A percentile compares a stretch with the other conserved stretches of the same genome.
phyloP scores from a whole-genome alignment of 805 yeast species.

The Wickerhamomyces bovis region DNA sequence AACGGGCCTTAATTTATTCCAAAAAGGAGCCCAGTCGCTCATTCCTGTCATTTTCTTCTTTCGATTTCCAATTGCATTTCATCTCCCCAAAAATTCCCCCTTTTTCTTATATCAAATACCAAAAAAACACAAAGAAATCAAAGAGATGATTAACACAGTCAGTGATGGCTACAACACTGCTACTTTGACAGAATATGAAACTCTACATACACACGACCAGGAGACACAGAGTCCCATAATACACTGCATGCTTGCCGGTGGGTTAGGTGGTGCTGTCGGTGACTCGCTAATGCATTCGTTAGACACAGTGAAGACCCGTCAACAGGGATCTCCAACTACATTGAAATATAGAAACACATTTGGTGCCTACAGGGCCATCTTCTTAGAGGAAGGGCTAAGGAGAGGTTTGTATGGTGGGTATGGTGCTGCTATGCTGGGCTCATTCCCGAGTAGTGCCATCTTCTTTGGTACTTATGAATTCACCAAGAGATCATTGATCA shows the following conservation, averaged over 20 bases:
- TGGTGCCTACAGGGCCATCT: slow-evolving; percentile 70
- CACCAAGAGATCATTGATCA: slow-evolving; percentile 64
- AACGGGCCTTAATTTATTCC: too few relatives aligned
- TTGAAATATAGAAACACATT: slow-evolving; percentile 68
- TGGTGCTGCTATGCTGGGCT: slow-evolving; percentile 85
- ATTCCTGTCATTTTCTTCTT: too few relatives aligned
- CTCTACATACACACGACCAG: neutral
- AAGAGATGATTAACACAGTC: neutral
- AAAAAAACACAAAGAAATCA: neutral
- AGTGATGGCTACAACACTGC: neutral
- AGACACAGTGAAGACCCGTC: slow-evolving; percentile 95
- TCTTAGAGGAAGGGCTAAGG: slow-evolving; percentile 75
- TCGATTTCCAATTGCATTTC: too few relatives aligned
- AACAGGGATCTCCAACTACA: slow-evolving; percentile 81
- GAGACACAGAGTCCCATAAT: slow-evolving; percentile 34
- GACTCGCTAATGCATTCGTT: slow-evolving; percentile 92
- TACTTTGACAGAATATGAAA: neutral
- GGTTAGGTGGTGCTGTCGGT: slow-evolving; percentile 90
- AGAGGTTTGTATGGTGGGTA: slow-evolving; percentile 92
- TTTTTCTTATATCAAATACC: too few relatives aligned
- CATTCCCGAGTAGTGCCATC: slow-evolving; percentile 90
- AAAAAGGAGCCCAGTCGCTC: too few relatives aligned
- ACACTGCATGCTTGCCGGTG: slow-evolving; percentile 81
- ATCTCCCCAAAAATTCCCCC: too few relatives aligned
- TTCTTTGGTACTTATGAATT: slow-evolving; percentile 89